Evolutionary conservation across 202 grass and related monocot species (phyloP).

Genomic region (Setaria italica): DNA sequence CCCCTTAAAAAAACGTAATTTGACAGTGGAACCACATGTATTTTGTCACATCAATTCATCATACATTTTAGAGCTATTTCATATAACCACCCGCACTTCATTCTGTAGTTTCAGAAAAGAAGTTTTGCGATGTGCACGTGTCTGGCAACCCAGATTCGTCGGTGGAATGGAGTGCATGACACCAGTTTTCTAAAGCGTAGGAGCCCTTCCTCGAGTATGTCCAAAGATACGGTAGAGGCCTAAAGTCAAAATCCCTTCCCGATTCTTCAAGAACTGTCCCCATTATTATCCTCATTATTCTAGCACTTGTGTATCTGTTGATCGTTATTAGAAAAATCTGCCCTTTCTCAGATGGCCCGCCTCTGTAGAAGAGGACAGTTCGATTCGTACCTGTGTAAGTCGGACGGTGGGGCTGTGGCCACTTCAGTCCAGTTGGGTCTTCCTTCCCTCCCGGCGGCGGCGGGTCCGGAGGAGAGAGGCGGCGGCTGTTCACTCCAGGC

Average conservation of each 20-base stretch:
- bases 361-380: background rate
- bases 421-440: background rate
- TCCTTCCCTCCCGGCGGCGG: background rate
- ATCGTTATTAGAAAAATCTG: background rate
- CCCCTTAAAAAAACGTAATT: background rate
- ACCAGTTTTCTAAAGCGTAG: background rate
- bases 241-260: background rate
- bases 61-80: background rate
- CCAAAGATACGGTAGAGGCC: background rate
- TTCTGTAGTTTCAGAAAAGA: background rate
- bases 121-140: background rate
- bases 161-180: background rate
- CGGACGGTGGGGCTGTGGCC: background rate
- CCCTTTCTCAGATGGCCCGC: background rate
- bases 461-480: background rate
- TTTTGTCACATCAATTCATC: background rate
- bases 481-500: background rate
- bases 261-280: background rate
- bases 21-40: background rate
- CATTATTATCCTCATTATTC: background rate
- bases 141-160: background rate
- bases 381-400: constrained; percentile 4
- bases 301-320: background rate
- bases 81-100: background rate
- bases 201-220: background rate